Evolutionary conservation across 2,329 filamentous ascomycete genomes (phyloP).

Genomic region (Ophiocordyceps camponoti-leonardi): DNA sequence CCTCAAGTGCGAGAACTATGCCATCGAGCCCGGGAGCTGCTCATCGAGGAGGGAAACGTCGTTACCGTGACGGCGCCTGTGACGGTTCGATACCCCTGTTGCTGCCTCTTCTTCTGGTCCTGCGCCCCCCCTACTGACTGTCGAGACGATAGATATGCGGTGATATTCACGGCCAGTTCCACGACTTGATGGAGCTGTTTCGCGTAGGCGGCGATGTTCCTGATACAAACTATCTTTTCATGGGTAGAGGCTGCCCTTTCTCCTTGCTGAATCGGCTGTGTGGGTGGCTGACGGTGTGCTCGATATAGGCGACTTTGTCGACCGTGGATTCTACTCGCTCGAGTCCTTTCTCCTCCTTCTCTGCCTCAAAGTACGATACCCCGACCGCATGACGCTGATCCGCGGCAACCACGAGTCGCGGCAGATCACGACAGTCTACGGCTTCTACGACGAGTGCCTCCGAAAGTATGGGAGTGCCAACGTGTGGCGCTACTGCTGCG

Average conservation of each 20-base stretch:
- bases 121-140: too few relatives aligned
- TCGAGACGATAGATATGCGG: neutral
- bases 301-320: constrained; percentile 73
- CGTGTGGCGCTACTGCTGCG: constrained; percentile 98
- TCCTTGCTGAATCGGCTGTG: constrained; percentile 23
- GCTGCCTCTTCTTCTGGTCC: neutral
- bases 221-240: constrained; percentile 75
- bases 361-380: constrained; percentile 94
- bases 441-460: constrained; percentile 97
- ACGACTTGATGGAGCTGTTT: constrained; percentile 98
- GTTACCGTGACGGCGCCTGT: constrained; percentile 90
- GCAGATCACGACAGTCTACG: constrained; percentile 98
- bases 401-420: constrained; percentile 98
- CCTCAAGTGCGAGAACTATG: constrained; percentile 89
- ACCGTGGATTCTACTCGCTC: constrained; percentile 96
- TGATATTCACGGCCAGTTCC: constrained; percentile 96
- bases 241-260: constrained; percentile 96
- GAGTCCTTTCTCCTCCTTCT: constrained; percentile 95
- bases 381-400: constrained; percentile 92
- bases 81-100: constrained; percentile 39
- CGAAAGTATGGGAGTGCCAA: constrained; percentile 98
- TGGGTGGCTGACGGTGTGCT: too few relatives aligned
- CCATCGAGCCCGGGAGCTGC: constrained; percentile 86
- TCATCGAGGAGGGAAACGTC: constrained; percentile 96
- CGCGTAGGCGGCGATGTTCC: constrained; percentile 94